Evolutionary conservation across 1,284 basidiomycete genomes (phyloP).

Genomic region (Anthracocystis walkeri): DNA sequence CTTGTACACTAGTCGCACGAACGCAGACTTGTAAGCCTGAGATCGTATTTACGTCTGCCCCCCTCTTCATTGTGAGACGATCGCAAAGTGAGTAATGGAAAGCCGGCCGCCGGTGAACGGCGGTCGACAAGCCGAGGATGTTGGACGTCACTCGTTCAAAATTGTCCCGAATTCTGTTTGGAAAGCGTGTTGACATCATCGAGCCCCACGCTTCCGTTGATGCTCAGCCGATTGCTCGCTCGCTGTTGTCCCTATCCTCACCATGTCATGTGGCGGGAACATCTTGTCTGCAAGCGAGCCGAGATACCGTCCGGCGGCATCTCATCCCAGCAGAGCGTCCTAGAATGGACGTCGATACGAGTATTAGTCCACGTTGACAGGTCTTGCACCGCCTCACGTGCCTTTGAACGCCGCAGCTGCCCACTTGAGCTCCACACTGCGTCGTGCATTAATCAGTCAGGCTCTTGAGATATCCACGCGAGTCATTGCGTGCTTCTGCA

Average conservation of each 20-base stretch:
- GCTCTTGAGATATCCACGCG: too few relatives aligned
- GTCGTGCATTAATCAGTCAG: too few relatives aligned
- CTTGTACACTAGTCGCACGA: slow-evolving; percentile 9
- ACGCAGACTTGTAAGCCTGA: not conserved
- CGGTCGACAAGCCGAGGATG: not conserved
- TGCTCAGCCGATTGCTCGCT: not conserved
- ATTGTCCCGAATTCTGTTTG: not conserved
- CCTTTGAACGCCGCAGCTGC: not conserved
- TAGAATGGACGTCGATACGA: not conserved
- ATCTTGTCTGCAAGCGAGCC: not conserved
- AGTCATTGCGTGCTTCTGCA: too few relatives aligned
- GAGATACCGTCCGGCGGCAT: slow-evolving; percentile 3
- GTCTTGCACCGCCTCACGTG: slow-evolving; percentile 2
- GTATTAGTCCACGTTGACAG: not conserved
- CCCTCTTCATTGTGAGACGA: too few relatives aligned
- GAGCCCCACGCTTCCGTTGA: not conserved
- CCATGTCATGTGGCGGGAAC: not conserved
- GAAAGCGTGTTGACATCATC: slow-evolving; percentile 8
- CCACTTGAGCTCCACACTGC: not conserved
- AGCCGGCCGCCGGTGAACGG: slow-evolving; percentile 1
- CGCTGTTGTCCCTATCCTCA: not conserved
- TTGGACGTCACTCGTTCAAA: slow-evolving; percentile 1
- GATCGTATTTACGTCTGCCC: too few relatives aligned
- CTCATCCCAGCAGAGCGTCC: too few relatives aligned
- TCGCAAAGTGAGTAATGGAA: too few relatives aligned